Conservation (phyloP, 1,284 basidiomycete species). For the Ganoderma resinaceum region DNA sequence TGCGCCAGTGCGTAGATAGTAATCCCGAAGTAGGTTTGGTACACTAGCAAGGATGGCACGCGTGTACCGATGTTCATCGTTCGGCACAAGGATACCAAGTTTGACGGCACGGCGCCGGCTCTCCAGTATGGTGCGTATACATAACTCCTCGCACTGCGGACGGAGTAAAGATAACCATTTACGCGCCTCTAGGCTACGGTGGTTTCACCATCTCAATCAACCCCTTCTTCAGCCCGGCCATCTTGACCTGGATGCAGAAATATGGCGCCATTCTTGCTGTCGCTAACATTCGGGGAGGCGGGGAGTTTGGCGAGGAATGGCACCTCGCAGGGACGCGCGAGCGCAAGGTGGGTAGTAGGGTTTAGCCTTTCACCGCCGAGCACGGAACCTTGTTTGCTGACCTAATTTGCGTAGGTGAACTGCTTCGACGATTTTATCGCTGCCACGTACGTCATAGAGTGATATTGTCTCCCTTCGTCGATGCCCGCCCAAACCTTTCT, state of each 20-base stretch:
- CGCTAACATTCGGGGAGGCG: slow-evolving; percentile 83
- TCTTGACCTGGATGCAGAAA: slow-evolving; percentile 79
- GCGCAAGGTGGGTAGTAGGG: slow-evolving; percentile 57
- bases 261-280: slow-evolving; percentile 81
- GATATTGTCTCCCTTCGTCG: neutral
- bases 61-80: slow-evolving; percentile 90
- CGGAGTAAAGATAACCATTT: slow-evolving; percentile 9
- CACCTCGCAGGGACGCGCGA: slow-evolving; percentile 76
- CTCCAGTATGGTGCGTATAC: slow-evolving; percentile 76
- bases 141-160: neutral
- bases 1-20: neutral
- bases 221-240: slow-evolving; percentile 76
- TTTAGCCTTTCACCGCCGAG: neutral
- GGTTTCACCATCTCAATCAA: slow-evolving; percentile 79
- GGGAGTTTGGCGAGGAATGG: slow-evolving; percentile 87
- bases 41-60: slow-evolving; percentile 82
- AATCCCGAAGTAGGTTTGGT: slow-evolving; percentile 64
- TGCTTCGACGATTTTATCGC: slow-evolving; percentile 85
- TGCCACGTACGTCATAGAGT: slow-evolving; percentile 64
- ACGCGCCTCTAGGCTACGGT: slow-evolving; percentile 59
- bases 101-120: slow-evolving; percentile 81
- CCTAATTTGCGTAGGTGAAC: slow-evolving; percentile 58
- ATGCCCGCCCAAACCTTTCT: slow-evolving; percentile 2
- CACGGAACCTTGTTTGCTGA: neutral
- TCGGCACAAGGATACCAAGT: slow-evolving; percentile 71